Percentiles rank a stretch among this genome's conserved stretches.
phyloP scores from a whole-genome alignment of 108 stramenopile genomes.

The Seminavis robusta region DNA sequence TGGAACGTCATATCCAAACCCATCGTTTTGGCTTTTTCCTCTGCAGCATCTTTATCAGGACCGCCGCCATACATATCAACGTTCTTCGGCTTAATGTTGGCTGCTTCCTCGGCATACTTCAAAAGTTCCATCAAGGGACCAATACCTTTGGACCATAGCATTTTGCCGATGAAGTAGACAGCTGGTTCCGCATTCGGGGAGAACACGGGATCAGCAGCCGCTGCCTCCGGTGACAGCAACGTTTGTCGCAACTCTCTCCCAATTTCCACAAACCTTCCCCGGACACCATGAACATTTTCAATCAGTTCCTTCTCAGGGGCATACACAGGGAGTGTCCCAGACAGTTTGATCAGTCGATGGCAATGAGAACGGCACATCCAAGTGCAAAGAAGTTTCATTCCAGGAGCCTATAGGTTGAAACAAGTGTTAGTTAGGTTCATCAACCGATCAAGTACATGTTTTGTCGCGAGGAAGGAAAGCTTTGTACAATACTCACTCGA shows the following conservation, averaged over 20 bases:
- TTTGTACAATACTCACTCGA: slow-evolving; percentile 39
- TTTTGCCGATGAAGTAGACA: slow-evolving; percentile 92
- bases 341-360: slow-evolving; percentile 83
- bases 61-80: slow-evolving; percentile 87
- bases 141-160: slow-evolving; percentile 88
- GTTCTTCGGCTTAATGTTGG: slow-evolving; percentile 49
- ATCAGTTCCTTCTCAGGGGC: slow-evolving; percentile 86
- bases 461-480: not conserved
- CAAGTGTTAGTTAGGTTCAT: no score
- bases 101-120: slow-evolving; percentile 73
- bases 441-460: not conserved
- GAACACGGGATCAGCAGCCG: slow-evolving; percentile 45
- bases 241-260: slow-evolving; percentile 25
- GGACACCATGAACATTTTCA: slow-evolving; percentile 89
- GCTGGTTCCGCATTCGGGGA: slow-evolving; percentile 49
- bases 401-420: slow-evolving; percentile 51
- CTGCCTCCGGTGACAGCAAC: slow-evolving; percentile 23
- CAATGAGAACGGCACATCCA: slow-evolving; percentile 91
- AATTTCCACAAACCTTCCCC: slow-evolving; percentile 63
- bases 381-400: slow-evolving; percentile 63
- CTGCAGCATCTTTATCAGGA: slow-evolving; percentile 69
- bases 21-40: slow-evolving; percentile 44
- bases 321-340: slow-evolving; percentile 67
- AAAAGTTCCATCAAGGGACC: slow-evolving; percentile 77
- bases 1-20: slow-evolving; percentile 71